These are phyloP conservation scores for Syzygium aromaticum DNA, from an alignment of 345 rosid genomes.

Conservation along the genomic window DNA sequence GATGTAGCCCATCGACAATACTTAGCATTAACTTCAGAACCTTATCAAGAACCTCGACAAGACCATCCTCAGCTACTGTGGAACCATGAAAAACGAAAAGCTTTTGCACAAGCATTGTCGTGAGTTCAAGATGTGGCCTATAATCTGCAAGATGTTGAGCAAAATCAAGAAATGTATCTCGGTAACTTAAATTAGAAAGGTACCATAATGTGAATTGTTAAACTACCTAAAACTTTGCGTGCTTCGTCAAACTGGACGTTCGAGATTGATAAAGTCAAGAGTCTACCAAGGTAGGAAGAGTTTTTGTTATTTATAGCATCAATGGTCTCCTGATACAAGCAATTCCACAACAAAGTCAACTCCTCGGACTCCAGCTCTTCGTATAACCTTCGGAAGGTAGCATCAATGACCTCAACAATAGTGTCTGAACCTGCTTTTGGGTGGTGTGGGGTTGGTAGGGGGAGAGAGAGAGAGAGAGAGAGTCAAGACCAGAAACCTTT, in stretches of 20 bases:
- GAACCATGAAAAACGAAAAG: conserved; percentile 28
- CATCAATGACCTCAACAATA: conserved; percentile 50
- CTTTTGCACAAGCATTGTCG: conserved; percentile 27
- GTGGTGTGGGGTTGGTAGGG: background rate
- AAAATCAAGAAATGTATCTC: background rate
- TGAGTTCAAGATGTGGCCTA: conserved; percentile 35
- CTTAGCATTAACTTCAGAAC: conserved; percentile 55
- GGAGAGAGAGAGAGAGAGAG: background rate
- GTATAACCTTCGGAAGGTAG: conserved; percentile 47
- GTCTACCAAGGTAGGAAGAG: conserved; percentile 30
- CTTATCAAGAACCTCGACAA: conserved; percentile 41
- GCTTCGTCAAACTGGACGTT: conserved; percentile 36
- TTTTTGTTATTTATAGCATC: conserved; percentile 18
- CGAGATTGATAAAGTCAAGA: conserved; percentile 48
- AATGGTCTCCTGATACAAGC: conserved; percentile 42
- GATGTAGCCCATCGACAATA: conserved; percentile 41
- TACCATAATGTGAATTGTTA: background rate
- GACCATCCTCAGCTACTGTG: conserved; percentile 22
- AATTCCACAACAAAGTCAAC: conserved; percentile 39
- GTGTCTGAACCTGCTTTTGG: conserved; percentile 38
- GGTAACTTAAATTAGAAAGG: background rate
- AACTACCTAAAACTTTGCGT: conserved; percentile 40
- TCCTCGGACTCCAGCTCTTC: conserved; percentile 46
- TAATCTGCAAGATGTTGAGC: conserved; percentile 36
- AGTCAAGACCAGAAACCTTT: conserved; percentile 2